A percentile compares a stretch with the other conserved stretches of the same genome.
These are phyloP conservation scores for Parascedosporium putredinis DNA, from an alignment of 2,329 filamentous ascomycete species.

Conservation along the genomic window DNA sequence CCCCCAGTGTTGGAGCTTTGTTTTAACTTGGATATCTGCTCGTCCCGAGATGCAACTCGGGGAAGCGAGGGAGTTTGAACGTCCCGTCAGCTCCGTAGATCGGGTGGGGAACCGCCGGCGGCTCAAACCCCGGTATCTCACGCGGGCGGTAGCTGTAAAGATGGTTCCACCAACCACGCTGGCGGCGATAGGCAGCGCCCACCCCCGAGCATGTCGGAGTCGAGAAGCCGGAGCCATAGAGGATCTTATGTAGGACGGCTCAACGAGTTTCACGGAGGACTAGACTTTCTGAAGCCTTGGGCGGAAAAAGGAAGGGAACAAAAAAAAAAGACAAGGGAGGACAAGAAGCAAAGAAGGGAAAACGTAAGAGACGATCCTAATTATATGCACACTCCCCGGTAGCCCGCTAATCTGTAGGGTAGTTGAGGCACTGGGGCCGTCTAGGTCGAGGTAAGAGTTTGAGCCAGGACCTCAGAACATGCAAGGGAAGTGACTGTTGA, in stretches of 20 bases:
- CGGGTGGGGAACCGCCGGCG: conserved; percentile 58
- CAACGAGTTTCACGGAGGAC: no score
- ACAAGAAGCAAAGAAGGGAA: not conserved
- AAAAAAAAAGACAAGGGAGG: not conserved
- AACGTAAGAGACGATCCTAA: no score
- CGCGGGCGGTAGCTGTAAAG: conserved; percentile 54
- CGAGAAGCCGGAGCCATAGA: conserved; percentile 3
- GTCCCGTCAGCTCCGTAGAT: conserved; percentile 58
- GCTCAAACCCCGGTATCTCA: conserved; percentile 60
- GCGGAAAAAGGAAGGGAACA: not conserved
- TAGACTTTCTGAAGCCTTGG: not conserved
- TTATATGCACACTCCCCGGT: no score
- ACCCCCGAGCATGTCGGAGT: not conserved
- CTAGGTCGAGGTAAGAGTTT: no score
- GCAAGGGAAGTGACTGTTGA: no score
- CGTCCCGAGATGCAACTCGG: conserved; percentile 47
- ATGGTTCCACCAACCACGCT: conserved; percentile 30
- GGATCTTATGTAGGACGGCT: not conserved
- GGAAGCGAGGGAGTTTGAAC: conserved; percentile 56
- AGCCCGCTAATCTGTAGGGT: no score
- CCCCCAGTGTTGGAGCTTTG: conserved; percentile 21
- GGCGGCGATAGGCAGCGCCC: conserved; percentile 1
- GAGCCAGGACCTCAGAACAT: no score
- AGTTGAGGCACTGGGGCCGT: no score
- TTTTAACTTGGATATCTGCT: conserved; percentile 54